A percentile compares a stretch with the other conserved stretches of the same genome.
phyloP scores from a whole-genome alignment of 371 early-diverging fungal genomes.

The Capillidium rhysosporum region DNA sequence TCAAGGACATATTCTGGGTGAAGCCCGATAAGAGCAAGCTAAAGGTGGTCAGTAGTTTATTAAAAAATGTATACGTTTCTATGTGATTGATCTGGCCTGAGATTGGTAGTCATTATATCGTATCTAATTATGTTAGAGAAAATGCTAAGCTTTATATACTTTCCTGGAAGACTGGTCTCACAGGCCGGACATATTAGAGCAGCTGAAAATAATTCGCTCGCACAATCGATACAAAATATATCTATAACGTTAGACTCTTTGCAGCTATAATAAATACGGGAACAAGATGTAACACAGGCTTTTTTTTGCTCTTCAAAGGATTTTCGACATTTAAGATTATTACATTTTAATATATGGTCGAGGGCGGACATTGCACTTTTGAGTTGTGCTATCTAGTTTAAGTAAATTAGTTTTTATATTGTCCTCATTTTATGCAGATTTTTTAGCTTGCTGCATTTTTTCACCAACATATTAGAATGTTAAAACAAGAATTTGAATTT shows the following conservation, averaged over 20 bases:
- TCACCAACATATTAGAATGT: too few relatives aligned
- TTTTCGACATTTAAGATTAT: neutral
- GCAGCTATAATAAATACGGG: neutral
- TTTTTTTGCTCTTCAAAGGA: neutral
- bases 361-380: too few relatives aligned
- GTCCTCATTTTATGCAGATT: too few relatives aligned
- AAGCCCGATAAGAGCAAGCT: neutral
- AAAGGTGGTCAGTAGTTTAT: neutral
- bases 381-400: too few relatives aligned
- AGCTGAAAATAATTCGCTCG: neutral
- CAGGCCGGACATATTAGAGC: neutral
- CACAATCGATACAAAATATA: constrained; percentile 1
- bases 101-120: neutral
- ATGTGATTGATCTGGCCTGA: neutral
- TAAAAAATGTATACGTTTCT: neutral
- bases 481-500: too few relatives aligned
- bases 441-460: too few relatives aligned
- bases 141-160: neutral
- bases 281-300: neutral
- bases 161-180: neutral
- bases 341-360: neutral
- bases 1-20: neutral
- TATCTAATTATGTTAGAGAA: neutral
- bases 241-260: neutral
- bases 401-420: too few relatives aligned